Evolutionary conservation across 495 filamentous ascomycete species (phyloP).

Genomic region (Tetracladium setigerum): DNA sequence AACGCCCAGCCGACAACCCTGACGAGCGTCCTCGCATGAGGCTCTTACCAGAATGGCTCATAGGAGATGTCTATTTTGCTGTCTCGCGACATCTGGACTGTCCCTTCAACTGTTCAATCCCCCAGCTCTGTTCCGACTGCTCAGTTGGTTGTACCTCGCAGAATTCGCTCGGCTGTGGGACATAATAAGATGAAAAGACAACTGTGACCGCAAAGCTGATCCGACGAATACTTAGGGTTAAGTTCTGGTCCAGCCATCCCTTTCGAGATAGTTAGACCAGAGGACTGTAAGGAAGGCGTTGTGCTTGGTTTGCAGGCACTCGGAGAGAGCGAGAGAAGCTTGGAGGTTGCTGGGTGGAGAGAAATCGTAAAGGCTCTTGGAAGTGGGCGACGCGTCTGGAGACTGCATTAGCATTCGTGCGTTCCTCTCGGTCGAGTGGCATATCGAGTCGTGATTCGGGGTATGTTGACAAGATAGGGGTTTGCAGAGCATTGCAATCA

Average conservation of each 20-base stretch:
- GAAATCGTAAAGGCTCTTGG: conserved; percentile 13
- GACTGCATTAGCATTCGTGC: conserved; percentile 9
- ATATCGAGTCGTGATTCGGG: conserved; percentile 5
- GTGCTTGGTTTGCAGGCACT: conserved; percentile 38
- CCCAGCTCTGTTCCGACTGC: conserved; percentile 10
- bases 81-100: conserved; percentile 34
- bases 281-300: conserved; percentile 60
- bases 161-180: conserved; percentile 18
- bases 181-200: conserved; percentile 36
- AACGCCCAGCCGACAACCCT: conserved; percentile 48
- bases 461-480: background rate
- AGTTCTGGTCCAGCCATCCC: conserved; percentile 66
- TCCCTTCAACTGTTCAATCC: conserved; percentile 32
- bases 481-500: conserved; percentile 15
- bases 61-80: conserved; percentile 32
- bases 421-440: conserved; percentile 1
- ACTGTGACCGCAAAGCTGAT: conserved; percentile 46
- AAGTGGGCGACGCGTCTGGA: conserved; percentile 14
- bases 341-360: conserved; percentile 15
- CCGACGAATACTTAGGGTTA: conserved; percentile 68
- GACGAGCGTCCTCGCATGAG: conserved; percentile 57
- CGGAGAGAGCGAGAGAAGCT: conserved; percentile 31
- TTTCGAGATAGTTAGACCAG: conserved; percentile 56
- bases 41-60: conserved; percentile 59
- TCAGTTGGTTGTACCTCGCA: conserved; percentile 16